Evolutionary conservation across 371 early-diverging fungal species (phyloP).

Genomic region (Mortierella sp.): DNA sequence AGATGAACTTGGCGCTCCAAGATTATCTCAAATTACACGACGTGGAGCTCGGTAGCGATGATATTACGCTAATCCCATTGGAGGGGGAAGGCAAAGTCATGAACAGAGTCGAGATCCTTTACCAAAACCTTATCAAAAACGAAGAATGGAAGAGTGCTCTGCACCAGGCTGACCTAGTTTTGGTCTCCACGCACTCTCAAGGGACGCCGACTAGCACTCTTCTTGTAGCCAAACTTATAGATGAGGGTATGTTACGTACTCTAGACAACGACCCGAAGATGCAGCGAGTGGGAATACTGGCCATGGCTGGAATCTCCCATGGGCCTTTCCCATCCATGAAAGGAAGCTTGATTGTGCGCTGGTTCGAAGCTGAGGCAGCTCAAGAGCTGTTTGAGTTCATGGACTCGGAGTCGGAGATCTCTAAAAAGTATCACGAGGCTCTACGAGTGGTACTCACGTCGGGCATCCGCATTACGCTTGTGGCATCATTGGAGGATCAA

Average conservation of each 20-base stretch:
- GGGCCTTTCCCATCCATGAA: slow-evolving; percentile 90
- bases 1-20: slow-evolving; percentile 80
- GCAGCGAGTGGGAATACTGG: slow-evolving; percentile 82
- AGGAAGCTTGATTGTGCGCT: slow-evolving; percentile 86
- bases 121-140: slow-evolving; percentile 71
- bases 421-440: slow-evolving; percentile 75
- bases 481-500: slow-evolving; percentile 91
- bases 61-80: slow-evolving; percentile 85
- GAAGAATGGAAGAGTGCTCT: slow-evolving; percentile 61
- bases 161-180: slow-evolving; percentile 78
- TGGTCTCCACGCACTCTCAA: slow-evolving; percentile 92
- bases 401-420: slow-evolving; percentile 76
- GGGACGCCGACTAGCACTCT: slow-evolving; percentile 91
- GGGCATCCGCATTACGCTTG: slow-evolving; percentile 76
- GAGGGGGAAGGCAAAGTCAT: slow-evolving; percentile 91
- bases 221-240: slow-evolving; percentile 77
- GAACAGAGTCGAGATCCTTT: slow-evolving; percentile 81
- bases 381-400: slow-evolving; percentile 93
- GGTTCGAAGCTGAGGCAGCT: slow-evolving; percentile 92
- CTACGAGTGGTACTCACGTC: slow-evolving; percentile 73
- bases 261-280: slow-evolving; percentile 59
- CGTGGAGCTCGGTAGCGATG: slow-evolving; percentile 63
- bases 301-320: slow-evolving; percentile 94
- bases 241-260: slow-evolving; percentile 68
- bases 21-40: slow-evolving; percentile 70